Base-by-base conservation (phyloP, 306 rosid genomes). In the Sicyos baderoa region DNA sequence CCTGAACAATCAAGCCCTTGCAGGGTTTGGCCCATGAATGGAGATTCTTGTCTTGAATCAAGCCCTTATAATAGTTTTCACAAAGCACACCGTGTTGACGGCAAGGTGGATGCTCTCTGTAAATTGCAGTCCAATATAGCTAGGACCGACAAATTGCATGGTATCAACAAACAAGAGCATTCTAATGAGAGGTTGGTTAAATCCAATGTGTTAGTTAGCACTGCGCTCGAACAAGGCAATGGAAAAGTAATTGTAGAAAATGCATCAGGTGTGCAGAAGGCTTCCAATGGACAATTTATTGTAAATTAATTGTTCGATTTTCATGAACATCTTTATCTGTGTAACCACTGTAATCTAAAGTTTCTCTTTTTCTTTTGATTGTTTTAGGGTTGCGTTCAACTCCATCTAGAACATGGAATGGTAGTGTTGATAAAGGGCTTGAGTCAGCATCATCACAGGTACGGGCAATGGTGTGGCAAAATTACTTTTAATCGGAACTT, bases 391-490 rank as follows among this genome's bases (percentile, higher is more conserved):
- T 62, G 52, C 74, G 55, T 52, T 77, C 78, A 51, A 74, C 80
- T 80, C 73, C 85, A 40, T 78, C 86, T 37, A 79, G 75, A 70
- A 82, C 83, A 37, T 66, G 79, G 56, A 88, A 76, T 79, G 61
- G 73, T 71, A 78, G 63, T 79, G 57, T 70, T 63, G 73, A 45
- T 22, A 57, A 44, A 21, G 76, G 68, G 68, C 47, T 25, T 47
- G 57, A 44, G 59, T 57, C 71, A 67, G 80, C 86, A 15, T 68
- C 75, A 79, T 68, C 79, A 19, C 87, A 90, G 97, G 97, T 90
- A 82, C 40, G 79, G 54, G 11, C 63, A 49, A 57, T 40, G 15
- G 25, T 47, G 52, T 62, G 77, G 73, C 29, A 60, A 35, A 70
- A 51, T 15, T 25, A 47, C 44, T 70, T 55, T 74, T 44, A 51